Base-by-base conservation (phyloP, 768 basidiomycete genomes). In the Chalciporus pseudorubinellus region DNA sequence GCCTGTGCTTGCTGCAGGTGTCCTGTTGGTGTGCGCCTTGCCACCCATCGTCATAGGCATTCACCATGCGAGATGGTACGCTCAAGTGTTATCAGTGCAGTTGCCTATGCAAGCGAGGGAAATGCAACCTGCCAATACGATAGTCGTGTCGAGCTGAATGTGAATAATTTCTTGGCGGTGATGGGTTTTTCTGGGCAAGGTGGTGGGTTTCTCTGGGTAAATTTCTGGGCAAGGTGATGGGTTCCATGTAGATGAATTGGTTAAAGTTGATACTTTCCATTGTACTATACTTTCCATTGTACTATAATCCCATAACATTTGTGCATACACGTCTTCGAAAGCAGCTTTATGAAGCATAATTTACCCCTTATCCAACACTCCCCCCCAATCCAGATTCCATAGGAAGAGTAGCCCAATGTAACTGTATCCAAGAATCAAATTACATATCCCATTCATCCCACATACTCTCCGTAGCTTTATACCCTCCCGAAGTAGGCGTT, bases 401-500 rank as follows among this genome's bases (percentile, higher is more conserved):
- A n/a, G 16, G n/a, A 36, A 36, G 34, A 11, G 34, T 36, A 36
- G 31, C 31, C 8, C 31, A 33, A 3, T 33, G 31, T 40, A 29
- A 33, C 50, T 16, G 18, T 46, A 18, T 18, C 16, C 10, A 31
- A 31, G 34, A 1, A 36, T 36, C 14, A 14, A 18, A 33, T 62
- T 52, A 77, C 81, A 86, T 83, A 60, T 87, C 86, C 84, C 87
- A 89, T 56, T 87, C 87, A 42, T 85, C 84, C 86, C 88, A 90
- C 50, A 69, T 34, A 39, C 59, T 62, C 13, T 69, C 67, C 9
- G 34, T 2, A 36, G 54, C 41, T 38, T 24, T 59, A 19, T 52
- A 53, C 7, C 48, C 22, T 28, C 56, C 64, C 21, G 51, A 48
- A 31, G 59, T 55, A 5, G 74, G 60, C 3, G 70, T 64, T n/a